Conservation (phyloP, 2,329 filamentous ascomycete genomes). For the Dactylonectria estremocensis region DNA sequence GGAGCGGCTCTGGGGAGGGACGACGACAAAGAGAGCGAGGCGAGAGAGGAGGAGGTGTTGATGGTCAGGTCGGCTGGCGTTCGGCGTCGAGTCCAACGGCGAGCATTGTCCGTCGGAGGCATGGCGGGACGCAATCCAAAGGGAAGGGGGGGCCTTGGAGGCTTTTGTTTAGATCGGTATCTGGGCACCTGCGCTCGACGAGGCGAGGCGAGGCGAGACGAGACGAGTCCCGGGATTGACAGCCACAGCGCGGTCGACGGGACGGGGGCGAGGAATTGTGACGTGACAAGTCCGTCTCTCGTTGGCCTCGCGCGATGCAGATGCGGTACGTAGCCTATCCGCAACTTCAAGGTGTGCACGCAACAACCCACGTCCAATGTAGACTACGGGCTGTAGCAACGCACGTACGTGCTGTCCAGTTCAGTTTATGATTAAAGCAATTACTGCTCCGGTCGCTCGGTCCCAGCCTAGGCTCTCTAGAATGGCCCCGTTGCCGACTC, state of each 20-base stretch:
- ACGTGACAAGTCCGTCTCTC: conserved; percentile 45
- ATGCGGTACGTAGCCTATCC: conserved; percentile 28
- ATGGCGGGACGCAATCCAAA: conserved; percentile 34
- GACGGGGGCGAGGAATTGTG: conserved; percentile 43
- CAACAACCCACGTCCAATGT: not conserved
- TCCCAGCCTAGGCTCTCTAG: not conserved
- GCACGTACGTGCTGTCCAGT: conserved; percentile 28
- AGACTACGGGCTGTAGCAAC: conserved; percentile 14
- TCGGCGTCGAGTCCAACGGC: conserved; percentile 44
- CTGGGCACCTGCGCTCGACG: conserved; percentile 26
- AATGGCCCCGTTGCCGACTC: conserved; percentile 3
- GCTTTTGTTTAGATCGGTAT: conserved; percentile 41
- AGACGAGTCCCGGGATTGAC: conserved; percentile 41
- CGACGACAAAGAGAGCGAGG: conserved; percentile 30
- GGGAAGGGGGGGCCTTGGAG: conserved; percentile 31
- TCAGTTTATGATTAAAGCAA: conserved; percentile 11
- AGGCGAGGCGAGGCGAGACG: conserved; percentile 26
- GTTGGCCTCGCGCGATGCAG: conserved; percentile 37
- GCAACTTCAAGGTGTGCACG: not conserved
- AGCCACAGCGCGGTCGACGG: conserved; percentile 40
- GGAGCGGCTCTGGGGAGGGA: conserved; percentile 40
- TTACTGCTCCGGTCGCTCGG: conserved; percentile 28
- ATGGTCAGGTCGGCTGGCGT: conserved; percentile 45
- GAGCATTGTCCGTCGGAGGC: conserved; percentile 48
- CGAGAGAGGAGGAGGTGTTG: conserved; percentile 45